A percentile compares a stretch with the other conserved stretches of the same genome.
phyloP scores from a whole-genome alignment of 2,329 filamentous ascomycete species.

The Pseudogymnoascus sp. region DNA sequence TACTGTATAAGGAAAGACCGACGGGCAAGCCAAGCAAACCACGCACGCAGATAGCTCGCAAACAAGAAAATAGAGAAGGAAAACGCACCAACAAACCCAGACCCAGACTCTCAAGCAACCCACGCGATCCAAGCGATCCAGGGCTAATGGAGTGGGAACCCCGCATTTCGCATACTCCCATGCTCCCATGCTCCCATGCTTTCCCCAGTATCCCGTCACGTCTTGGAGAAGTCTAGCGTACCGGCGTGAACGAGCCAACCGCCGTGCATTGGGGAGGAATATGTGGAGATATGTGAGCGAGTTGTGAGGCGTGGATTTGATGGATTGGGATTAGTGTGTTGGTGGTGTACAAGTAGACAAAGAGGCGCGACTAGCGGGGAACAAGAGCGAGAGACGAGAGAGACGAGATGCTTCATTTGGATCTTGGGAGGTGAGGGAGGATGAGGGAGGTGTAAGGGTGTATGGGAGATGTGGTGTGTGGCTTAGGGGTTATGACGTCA shows the following conservation, averaged over 20 bases:
- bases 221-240: not conserved
- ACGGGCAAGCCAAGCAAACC: not conserved
- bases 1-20: no score
- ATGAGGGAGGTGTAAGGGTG: not conserved
- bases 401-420: conserved; percentile 4
- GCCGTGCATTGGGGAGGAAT: not conserved
- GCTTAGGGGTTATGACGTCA: not conserved
- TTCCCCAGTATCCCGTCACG: not conserved
- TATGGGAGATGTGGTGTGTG: not conserved
- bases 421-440: not conserved
- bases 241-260: not conserved
- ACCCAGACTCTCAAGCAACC: no score
- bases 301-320: not conserved
- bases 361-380: not conserved
- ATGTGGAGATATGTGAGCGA: not conserved
- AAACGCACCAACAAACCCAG: not conserved
- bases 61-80: not conserved
- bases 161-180: no score
- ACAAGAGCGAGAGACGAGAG: not conserved
- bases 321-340: not conserved
- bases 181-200: not conserved
- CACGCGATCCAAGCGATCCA: not conserved
- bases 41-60: not conserved
- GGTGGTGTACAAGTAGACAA: no score
- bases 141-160: not conserved